These are phyloP conservation scores for Aspergillus terreus DNA, from an alignment of 2,329 filamentous ascomycete genomes.

Conservation along the genomic window DNA sequence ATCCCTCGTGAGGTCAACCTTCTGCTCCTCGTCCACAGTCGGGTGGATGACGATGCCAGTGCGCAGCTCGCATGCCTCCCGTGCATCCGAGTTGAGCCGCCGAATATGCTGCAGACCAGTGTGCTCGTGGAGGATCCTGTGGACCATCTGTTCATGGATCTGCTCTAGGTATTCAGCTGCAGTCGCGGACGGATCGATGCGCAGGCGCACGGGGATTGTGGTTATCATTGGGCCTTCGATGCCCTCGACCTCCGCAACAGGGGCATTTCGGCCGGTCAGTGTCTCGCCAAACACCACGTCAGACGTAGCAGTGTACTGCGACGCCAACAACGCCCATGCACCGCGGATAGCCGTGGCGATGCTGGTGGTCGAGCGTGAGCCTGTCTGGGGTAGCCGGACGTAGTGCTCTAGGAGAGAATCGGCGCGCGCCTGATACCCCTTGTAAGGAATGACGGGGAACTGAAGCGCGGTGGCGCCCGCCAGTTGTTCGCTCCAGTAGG, in stretches of 20 bases:
- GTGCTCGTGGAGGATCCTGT: slow-evolving; percentile 59
- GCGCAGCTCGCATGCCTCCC: slow-evolving; percentile 38
- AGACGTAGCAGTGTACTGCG: slow-evolving; percentile 31
- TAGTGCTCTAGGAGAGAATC: slow-evolving; percentile 4
- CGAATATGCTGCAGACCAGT: slow-evolving; percentile 47
- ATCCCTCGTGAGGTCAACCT: neutral
- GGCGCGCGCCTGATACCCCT: neutral
- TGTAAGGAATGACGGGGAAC: slow-evolving; percentile 3
- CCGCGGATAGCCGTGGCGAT: slow-evolving; percentile 31
- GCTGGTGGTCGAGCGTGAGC: slow-evolving; percentile 13
- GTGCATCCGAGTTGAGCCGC: slow-evolving; percentile 44
- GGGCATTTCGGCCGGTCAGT: slow-evolving; percentile 37
- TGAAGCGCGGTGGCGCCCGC: neutral
- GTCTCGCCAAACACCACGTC: slow-evolving; percentile 42
- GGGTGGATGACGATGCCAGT: slow-evolving; percentile 37
- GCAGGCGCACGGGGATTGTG: slow-evolving; percentile 14
- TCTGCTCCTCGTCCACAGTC: slow-evolving; percentile 8
- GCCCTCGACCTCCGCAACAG: slow-evolving; percentile 33
- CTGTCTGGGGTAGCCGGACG: slow-evolving; percentile 7
- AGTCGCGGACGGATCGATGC: slow-evolving; percentile 18
- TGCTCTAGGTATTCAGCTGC: slow-evolving; percentile 48
- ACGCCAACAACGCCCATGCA: slow-evolving; percentile 36
- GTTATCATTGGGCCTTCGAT: slow-evolving; percentile 23
- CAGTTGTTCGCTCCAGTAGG: slow-evolving; percentile 6
- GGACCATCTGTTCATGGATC: slow-evolving; percentile 51